These are phyloP conservation scores for Microthlaspi erraticum DNA, from an alignment of 345 rosid species.

Conservation along the genomic window DNA sequence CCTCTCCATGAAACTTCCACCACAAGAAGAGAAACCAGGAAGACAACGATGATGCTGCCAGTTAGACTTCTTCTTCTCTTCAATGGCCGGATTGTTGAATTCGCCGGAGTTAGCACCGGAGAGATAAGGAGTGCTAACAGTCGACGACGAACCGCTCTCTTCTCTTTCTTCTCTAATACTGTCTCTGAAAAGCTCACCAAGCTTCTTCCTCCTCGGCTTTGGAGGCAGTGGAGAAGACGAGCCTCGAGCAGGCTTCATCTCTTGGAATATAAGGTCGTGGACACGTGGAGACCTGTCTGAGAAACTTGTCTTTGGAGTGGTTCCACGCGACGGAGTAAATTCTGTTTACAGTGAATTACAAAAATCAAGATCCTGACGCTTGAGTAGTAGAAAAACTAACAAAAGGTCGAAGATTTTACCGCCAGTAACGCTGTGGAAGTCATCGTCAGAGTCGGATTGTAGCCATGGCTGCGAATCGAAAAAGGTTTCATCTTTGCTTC, in stretches of 20 bases:
- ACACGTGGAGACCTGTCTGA: conserved; percentile 52
- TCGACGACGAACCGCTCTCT: conserved; percentile 46
- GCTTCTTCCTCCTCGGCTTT: conserved; percentile 70
- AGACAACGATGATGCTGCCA: conserved; percentile 69
- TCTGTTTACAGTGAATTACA: conserved; percentile 46
- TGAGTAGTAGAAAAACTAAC: neutral
- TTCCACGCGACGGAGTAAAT: conserved; percentile 91
- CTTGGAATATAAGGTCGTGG: conserved; percentile 38
- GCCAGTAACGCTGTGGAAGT: conserved; percentile 91
- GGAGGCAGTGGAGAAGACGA: conserved; percentile 48
- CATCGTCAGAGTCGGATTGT: conserved; percentile 92
- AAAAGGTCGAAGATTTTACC: conserved; percentile 45
- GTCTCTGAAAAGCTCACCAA: conserved; percentile 74
- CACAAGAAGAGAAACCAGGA: conserved; percentile 67
- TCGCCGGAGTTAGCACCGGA: conserved; percentile 59
- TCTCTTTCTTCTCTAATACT: conserved; percentile 53
- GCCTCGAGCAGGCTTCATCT: conserved; percentile 45
- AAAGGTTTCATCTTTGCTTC: conserved; percentile 82
- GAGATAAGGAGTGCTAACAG: conserved; percentile 52
- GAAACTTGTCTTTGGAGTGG: conserved; percentile 70
- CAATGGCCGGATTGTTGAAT: conserved; percentile 53
- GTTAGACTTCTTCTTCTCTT: conserved; percentile 56
- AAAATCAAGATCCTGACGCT: neutral
- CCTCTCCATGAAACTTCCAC: conserved; percentile 66
- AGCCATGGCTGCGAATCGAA: conserved; percentile 81